Evolutionary conservation across 495 filamentous ascomycete genomes (phyloP).

Genomic region (Penicillium taxi): DNA sequence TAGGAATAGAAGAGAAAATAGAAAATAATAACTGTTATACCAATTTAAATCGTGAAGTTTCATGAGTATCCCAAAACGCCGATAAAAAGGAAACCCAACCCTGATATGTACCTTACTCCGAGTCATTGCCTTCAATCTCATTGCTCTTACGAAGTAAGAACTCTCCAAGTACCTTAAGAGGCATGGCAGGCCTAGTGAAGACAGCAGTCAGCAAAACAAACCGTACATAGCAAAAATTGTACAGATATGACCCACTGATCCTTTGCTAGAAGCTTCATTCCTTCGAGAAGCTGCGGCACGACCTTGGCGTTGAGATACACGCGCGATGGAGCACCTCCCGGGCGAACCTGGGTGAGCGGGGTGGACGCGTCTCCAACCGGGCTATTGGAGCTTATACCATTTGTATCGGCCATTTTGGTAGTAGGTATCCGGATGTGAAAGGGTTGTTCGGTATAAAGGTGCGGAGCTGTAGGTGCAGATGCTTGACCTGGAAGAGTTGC

Average conservation of each 20-base stretch:
- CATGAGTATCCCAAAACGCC: too few relatives aligned
- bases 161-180: constrained; percentile 76
- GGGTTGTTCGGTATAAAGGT: too few relatives aligned
- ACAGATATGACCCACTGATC: constrained; percentile 58
- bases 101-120: constrained; percentile 10
- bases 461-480: constrained; percentile 1
- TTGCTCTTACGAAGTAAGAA: constrained; percentile 74
- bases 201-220: neutral
- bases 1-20: too few relatives aligned
- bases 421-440: too few relatives aligned
- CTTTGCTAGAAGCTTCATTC: constrained; percentile 79
- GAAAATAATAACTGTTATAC: too few relatives aligned
- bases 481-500: neutral
- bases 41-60: too few relatives aligned
- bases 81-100: neutral
- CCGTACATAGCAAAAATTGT: neutral
- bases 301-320: constrained; percentile 87
- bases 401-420: constrained; percentile 17
- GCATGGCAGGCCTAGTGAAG: constrained; percentile 58
- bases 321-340: constrained; percentile 78
- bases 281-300: constrained; percentile 75
- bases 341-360: constrained; percentile 34
- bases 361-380: constrained; percentile 34
- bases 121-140: constrained; percentile 51
- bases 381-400: constrained; percentile 23